Evolutionary conservation across 805 yeast genomes (phyloP).

Genomic region (Zygosaccharomyces siamensis): DNA sequence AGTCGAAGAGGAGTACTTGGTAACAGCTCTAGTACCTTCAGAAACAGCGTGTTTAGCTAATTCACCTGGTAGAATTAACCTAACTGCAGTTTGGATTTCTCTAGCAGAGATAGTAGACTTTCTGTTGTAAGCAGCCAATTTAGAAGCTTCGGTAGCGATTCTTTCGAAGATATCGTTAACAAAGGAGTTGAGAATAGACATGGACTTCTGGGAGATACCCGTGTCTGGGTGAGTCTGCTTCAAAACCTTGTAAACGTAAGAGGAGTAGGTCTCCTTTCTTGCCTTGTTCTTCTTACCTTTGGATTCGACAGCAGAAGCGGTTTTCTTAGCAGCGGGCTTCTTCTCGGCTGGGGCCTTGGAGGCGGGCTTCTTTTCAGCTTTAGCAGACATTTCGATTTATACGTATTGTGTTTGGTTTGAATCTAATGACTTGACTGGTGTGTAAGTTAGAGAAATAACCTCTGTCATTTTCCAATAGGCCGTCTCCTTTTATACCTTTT

Average conservation of each 20-base stretch:
- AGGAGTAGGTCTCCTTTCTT: conserved; percentile 97
- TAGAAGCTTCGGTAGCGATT: conserved; percentile 96
- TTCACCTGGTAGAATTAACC: conserved; percentile 98
- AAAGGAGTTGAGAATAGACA: conserved; percentile 98
- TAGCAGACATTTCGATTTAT: conserved; percentile 15
- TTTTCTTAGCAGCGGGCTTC: conserved; percentile 91
- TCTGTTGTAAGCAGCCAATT: conserved; percentile 98
- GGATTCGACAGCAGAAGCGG: conserved; percentile 71
- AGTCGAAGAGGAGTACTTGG: conserved; percentile 79
- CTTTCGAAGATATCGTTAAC: conserved; percentile 98
- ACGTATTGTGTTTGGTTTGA: background rate
- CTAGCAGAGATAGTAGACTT: conserved; percentile 96
- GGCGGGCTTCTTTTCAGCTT: conserved; percentile 47
- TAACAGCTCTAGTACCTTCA: conserved; percentile 98
- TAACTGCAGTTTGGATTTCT: conserved; percentile 97
- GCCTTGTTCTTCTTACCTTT: conserved; percentile 90
- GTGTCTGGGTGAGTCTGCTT: conserved; percentile 99
- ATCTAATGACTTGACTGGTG: background rate
- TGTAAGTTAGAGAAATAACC: background rate
- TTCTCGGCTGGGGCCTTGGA: conserved; percentile 97
- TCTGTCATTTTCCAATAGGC: background rate
- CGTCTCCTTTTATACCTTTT: background rate
- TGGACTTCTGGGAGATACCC: conserved; percentile 97
- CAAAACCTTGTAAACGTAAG: conserved; percentile 96
- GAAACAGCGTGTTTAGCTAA: conserved; percentile 97